A percentile compares a stretch with the other conserved stretches of the same genome.
phyloP scores from a whole-genome alignment of 192 early-diverging fungal genomes.

The Coemansia sp. region DNA sequence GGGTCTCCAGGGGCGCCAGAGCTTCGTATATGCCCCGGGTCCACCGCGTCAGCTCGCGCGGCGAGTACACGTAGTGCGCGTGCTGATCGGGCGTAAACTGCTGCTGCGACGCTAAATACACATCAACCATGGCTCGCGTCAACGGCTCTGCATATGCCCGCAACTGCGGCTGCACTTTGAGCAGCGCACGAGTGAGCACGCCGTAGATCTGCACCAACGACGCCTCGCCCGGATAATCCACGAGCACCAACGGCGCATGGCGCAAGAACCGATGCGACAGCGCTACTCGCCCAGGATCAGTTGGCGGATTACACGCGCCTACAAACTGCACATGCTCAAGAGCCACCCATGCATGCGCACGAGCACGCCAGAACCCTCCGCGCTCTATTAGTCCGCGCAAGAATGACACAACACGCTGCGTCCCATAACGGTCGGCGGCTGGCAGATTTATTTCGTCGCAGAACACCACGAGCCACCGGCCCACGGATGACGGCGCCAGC shows the following conservation, averaged over 20 bases:
- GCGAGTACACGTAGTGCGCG: constrained; percentile 99
- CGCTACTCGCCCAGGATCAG: constrained; percentile 96
- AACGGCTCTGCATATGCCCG: constrained; percentile 88
- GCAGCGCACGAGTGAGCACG: constrained; percentile 87
- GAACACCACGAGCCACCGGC: constrained; percentile 97
- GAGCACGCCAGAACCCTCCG: constrained; percentile 94
- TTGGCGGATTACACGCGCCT: constrained; percentile 99
- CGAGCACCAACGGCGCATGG: constrained; percentile 95
- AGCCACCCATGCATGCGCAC: constrained; percentile 86
- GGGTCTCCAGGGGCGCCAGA: constrained; percentile 78
- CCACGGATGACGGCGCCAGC: constrained; percentile 76
- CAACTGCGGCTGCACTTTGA: constrained; percentile 89
- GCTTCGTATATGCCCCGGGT: constrained; percentile 96
- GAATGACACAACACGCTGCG: constrained; percentile 97
- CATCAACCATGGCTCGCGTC: constrained; percentile 95
- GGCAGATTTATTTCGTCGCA: constrained; percentile 99
- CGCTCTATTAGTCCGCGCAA: constrained; percentile 92
- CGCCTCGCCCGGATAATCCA: constrained; percentile 93
- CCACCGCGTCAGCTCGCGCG: constrained; percentile 99
- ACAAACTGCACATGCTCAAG: constrained; percentile 99
- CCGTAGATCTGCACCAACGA: constrained; percentile 96
- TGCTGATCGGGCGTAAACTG: constrained; percentile 97
- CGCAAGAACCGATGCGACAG: constrained; percentile 95
- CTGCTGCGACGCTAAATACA: constrained; percentile 86
- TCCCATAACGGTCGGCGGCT: constrained; percentile 92